These are phyloP conservation scores for Blastobotrys ciferrii DNA, from an alignment of 1,139 yeast species.

Conservation along the genomic window DNA sequence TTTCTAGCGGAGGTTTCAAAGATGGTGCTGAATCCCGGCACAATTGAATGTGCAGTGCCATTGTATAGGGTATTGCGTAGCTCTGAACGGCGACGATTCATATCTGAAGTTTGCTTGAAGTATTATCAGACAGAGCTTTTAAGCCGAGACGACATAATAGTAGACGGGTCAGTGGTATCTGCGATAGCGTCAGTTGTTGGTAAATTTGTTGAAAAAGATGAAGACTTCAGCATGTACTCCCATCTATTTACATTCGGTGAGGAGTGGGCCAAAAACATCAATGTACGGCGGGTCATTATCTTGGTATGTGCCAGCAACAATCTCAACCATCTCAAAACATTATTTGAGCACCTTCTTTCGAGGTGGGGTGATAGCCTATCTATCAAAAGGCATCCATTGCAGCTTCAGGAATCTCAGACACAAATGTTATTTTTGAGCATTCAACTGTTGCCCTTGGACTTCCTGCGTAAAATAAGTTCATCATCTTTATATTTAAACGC, in stretches of 20 bases:
- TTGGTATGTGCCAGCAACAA: slow-evolving; percentile 7
- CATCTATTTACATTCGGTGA: slow-evolving; percentile 17
- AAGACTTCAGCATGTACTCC: neutral
- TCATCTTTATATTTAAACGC: slow-evolving; percentile 42
- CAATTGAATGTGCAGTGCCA: slow-evolving; percentile 6
- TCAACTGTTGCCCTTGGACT: slow-evolving; percentile 28
- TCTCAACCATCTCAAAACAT: slow-evolving; percentile 7
- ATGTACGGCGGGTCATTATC: slow-evolving; percentile 18
- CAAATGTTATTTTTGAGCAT: slow-evolving; percentile 28
- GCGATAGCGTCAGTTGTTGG: slow-evolving; percentile 15
- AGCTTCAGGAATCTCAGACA: slow-evolving; percentile 30
- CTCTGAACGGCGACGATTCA: slow-evolving; percentile 15
- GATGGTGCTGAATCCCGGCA: slow-evolving; percentile 6
- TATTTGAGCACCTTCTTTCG: slow-evolving; percentile 21
- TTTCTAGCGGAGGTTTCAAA: slow-evolving; percentile 15
- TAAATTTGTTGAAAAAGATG: neutral
- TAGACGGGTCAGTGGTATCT: slow-evolving; percentile 7
- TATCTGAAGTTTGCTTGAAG: slow-evolving; percentile 17
- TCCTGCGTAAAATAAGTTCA: slow-evolving; percentile 30
- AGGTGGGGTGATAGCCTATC: slow-evolving; percentile 28
- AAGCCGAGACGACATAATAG: neutral
- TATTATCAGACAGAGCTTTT: slow-evolving; percentile 10
- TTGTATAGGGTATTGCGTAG: slow-evolving; percentile 14
- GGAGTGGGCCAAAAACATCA: slow-evolving; percentile 14
- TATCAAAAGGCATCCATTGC: slow-evolving; percentile 25